Percentiles rank a stretch among this genome's conserved stretches.
phyloP scores from a whole-genome alignment of 83 land plant genomes.

The Thuja plicata region DNA sequence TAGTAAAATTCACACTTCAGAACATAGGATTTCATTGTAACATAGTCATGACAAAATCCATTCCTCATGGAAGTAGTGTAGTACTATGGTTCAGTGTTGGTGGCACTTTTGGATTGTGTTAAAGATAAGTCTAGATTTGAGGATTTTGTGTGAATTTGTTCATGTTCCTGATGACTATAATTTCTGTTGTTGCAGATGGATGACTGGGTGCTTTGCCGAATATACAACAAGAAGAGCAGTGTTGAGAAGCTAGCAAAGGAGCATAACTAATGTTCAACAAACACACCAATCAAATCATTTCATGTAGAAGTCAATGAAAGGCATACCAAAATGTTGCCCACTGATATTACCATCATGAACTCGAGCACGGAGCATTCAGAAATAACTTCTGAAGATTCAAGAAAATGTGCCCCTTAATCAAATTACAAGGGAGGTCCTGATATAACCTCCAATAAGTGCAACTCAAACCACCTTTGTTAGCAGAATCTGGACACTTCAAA shows the following conservation, averaged over 20 bases:
- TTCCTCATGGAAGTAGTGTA: too few species aligned
- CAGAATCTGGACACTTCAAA: conserved; percentile 2
- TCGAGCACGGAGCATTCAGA: background rate
- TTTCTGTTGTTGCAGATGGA: conserved; percentile 27
- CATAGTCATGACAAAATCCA: background rate
- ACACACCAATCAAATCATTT: conserved; percentile 8
- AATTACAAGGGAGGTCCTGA: background rate
- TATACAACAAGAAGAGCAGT: conserved; percentile 40
- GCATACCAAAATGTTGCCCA: background rate
- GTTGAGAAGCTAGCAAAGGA: conserved; percentile 18
- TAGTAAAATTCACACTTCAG: background rate
- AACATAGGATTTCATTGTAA: background rate
- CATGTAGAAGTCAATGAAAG: background rate
- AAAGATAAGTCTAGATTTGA: background rate
- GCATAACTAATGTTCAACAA: conserved; percentile 6
- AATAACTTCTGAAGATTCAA: conserved; percentile 15
- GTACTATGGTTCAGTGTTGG: background rate
- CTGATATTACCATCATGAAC: background rate
- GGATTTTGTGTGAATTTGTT: background rate
- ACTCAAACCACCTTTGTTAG: background rate
- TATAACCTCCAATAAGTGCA: conserved; percentile 7
- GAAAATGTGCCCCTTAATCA: background rate
- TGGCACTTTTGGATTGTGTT: background rate
- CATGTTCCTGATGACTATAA: background rate
- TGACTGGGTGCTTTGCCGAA: conserved; percentile 44